Evolutionary conservation across 176 grass and related monocot genomes (phyloP).

Genomic region (Avena atlantica): DNA sequence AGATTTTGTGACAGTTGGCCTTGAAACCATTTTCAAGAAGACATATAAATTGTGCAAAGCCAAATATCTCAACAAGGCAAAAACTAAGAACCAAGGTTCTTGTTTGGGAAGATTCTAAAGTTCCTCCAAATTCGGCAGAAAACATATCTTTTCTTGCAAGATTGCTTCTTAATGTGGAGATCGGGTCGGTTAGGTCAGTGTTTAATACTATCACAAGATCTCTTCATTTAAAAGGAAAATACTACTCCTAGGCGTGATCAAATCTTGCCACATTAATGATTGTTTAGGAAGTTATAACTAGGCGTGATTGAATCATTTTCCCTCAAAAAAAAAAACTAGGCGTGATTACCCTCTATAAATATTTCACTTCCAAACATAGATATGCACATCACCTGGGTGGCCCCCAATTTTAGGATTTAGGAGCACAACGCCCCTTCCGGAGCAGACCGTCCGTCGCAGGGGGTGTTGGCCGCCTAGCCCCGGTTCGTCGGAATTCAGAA

Average conservation of each 20-base stretch:
- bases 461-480: neutral
- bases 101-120: neutral
- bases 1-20: neutral
- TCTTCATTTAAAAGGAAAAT: neutral
- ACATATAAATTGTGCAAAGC: neutral
- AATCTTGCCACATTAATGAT: neutral
- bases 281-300: neutral
- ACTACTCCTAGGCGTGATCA: neutral
- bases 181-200: neutral
- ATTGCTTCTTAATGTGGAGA: neutral
- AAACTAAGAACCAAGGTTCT: neutral
- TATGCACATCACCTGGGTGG: neutral
- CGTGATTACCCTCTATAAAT: constrained; percentile 4
- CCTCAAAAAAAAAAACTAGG: no score
- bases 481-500: constrained; percentile 6
- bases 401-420: neutral
- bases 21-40: neutral
- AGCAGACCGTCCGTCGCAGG: neutral
- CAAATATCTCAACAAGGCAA: neutral
- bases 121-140: neutral
- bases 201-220: neutral
- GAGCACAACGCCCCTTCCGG: neutral
- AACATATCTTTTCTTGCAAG: neutral
- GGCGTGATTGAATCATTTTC: no score
- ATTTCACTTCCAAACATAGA: constrained; percentile 17